Percentiles rank a stretch among this genome's conserved stretches.
These are phyloP conservation scores for Priceomyces melissophilus DNA, from an alignment of 805 yeast species.

Conservation along the genomic window DNA sequence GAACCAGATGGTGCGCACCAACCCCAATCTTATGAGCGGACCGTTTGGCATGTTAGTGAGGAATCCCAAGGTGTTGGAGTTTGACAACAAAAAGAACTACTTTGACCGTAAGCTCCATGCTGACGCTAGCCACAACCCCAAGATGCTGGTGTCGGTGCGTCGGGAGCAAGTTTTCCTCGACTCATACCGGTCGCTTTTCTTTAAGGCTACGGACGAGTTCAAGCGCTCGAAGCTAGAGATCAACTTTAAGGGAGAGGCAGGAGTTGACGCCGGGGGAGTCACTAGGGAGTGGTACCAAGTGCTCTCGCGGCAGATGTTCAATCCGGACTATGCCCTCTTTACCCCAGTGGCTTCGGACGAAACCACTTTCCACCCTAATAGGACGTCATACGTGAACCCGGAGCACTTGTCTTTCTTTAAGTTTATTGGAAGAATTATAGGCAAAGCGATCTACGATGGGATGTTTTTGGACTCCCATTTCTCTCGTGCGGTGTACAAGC, in stretches of 20 bases:
- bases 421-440: slow-evolving; percentile 90
- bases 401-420: slow-evolving; percentile 91
- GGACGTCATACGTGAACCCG: slow-evolving; percentile 89
- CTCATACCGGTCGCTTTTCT: slow-evolving; percentile 78
- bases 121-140: slow-evolving; percentile 39
- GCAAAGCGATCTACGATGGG: slow-evolving; percentile 87
- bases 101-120: slow-evolving; percentile 72
- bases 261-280: slow-evolving; percentile 98
- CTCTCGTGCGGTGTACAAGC: slow-evolving; percentile 90
- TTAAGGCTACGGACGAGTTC: slow-evolving; percentile 71
- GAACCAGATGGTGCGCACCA: slow-evolving; percentile 86
- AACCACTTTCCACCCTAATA: slow-evolving; percentile 92
- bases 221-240: slow-evolving; percentile 71
- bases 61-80: slow-evolving; percentile 86
- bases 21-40: slow-evolving; percentile 93
- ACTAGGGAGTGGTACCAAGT: slow-evolving; percentile 98
- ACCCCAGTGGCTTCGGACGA: slow-evolving; percentile 88
- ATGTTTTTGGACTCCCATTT: slow-evolving; percentile 90
- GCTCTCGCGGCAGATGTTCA: slow-evolving; percentile 88
- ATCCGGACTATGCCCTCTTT: slow-evolving; percentile 91
- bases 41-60: slow-evolving; percentile 86
- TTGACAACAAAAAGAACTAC: slow-evolving; percentile 87
- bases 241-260: slow-evolving; percentile 88
- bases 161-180: slow-evolving; percentile 92
- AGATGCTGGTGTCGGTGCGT: slow-evolving; percentile 65